Evolutionary conservation across 768 basidiomycete genomes (phyloP), one percentile per base, ranked within the genome.

Genomic region (Tricholoma sp.): DNA sequence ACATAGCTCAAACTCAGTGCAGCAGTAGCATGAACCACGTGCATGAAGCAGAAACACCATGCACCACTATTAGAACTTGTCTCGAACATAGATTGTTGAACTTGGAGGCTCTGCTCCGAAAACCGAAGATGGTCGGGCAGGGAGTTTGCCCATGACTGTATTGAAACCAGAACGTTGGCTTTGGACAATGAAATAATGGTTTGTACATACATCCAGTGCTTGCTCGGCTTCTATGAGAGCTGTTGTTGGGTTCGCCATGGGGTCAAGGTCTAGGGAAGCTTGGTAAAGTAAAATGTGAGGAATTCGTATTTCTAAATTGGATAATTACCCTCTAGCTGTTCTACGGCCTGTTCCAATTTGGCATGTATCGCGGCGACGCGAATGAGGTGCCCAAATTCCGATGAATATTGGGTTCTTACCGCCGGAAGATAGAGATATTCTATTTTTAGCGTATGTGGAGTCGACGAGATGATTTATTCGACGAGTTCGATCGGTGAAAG

Each of bases 31-130:
- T 91, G 81, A 59, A 86, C 74, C 45, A 83, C 75, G 67, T 93
- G 89, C 76, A 90, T 86, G 65, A 77, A 77, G 60, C 82, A 88
- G 71, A 82, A 93, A 62, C 85, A 88, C 91, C 90, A 92, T 9
- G 88, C 87, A 47, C 89, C 87, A 29, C 80, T 80, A 62, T 89
- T 90, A 13, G 86, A 86, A 62, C 81, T 82, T 18, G 89, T 91
- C 65, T 89, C 89, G 61, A 91, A 87, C 82, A 89, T 88, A 15
- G 83, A 80, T 59, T 84, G 73, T 61, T 92, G 88, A 17, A 84
- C 80, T 59, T 77, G 74, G 17, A 91, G 68, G 65, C 79, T 90
- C 62, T 87, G 80, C 47, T 87, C 83, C 20, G 80, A 85, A 64
- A 88, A 91, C 7, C 78, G 80, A 45, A 93, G 80, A 63, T 85